These are phyloP conservation scores for Carex kokanica DNA, from an alignment of 176 grass and related monocot species.

Conservation along the genomic window DNA sequence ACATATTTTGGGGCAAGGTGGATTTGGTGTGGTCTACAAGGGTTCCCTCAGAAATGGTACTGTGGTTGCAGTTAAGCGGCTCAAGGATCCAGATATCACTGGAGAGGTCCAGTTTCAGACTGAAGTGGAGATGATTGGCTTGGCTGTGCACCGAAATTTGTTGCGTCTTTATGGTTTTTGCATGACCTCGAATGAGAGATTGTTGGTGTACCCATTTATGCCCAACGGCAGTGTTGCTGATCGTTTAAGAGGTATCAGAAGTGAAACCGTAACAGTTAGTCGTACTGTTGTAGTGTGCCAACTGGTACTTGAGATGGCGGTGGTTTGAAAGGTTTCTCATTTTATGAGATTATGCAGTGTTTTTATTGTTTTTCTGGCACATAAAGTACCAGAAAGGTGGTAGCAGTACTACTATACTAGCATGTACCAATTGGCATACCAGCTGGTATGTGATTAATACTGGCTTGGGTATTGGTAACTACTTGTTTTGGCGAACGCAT, in stretches of 20 bases:
- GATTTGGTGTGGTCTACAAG: conserved; percentile 95
- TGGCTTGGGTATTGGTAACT: neutral
- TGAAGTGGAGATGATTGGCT: conserved; percentile 95
- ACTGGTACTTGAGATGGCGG: neutral
- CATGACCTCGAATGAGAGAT: conserved; percentile 75
- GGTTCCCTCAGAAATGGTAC: conserved; percentile 74
- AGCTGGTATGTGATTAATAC: neutral
- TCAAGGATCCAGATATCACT: conserved; percentile 87
- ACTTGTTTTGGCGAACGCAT: neutral
- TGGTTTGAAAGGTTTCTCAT: neutral
- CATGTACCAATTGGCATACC: neutral
- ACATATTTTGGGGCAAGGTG: conserved; percentile 87
- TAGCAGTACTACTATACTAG: neutral
- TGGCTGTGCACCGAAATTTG: conserved; percentile 93
- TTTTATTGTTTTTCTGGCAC: neutral
- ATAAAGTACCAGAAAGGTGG: neutral
- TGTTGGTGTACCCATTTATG: conserved; percentile 98
- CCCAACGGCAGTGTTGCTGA: conserved; percentile 94
- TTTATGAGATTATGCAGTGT: neutral
- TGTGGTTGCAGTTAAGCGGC: conserved; percentile 77
- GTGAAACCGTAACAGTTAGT: neutral
- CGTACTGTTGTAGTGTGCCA: neutral
- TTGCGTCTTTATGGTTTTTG: conserved; percentile 92
- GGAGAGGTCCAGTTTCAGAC: conserved; percentile 96
- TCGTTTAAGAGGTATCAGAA: conserved; percentile 67